Evolutionary conservation across 306 rosid genomes (phyloP), one percentile per base, ranked within the genome.

Genomic region (Vachellia collinsii): DNA sequence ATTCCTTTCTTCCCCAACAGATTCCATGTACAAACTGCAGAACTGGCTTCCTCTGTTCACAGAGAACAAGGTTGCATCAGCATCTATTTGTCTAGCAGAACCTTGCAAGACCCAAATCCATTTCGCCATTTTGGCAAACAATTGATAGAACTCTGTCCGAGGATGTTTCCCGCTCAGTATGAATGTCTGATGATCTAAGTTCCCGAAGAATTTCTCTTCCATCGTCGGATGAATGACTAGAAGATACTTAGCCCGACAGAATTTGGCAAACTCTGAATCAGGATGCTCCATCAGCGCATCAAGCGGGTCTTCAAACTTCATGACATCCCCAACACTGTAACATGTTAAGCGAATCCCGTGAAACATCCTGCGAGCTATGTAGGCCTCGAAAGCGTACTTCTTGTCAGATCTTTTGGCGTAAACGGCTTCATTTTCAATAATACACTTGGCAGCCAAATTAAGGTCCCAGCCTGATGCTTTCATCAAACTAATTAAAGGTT

Each of bases 381-480:
- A 90, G 84, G 98, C 92, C 85, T 94, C 98, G 59, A 94, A 91
- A 51, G 90, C 94, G 73, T 90, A 91, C 77, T 92, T 92, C 86
- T 92, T 94, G 86, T 94, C 91, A 36, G 87, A 83, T 83, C 91
- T 92, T 88, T 83, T 91, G 13, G 84, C 77, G 80, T 87, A 94
- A 69, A 81, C 82, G 56, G 69, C 97, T 77, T 75, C 90, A 17
- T 36, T 63, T 78, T 82, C 97, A n/a, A 89, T 83, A 6, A 89
- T 83, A 6, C 91, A 81, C 48, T 72, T 84, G 13, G 83, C 93
- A 0, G 94, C 98, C 77, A 34, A 62, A 81, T 91, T 90, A 74
- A 92, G 89, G 83, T 94, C 92, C 98, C 98, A 94, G 38, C 97
- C 91, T 0, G 97, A 84, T 81, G 91, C 94, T 82, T 89, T 92